These are phyloP conservation scores for Cystofilobasidium capitatum DNA, from an alignment of 768 basidiomycete genomes.

Conservation along the genomic window DNA sequence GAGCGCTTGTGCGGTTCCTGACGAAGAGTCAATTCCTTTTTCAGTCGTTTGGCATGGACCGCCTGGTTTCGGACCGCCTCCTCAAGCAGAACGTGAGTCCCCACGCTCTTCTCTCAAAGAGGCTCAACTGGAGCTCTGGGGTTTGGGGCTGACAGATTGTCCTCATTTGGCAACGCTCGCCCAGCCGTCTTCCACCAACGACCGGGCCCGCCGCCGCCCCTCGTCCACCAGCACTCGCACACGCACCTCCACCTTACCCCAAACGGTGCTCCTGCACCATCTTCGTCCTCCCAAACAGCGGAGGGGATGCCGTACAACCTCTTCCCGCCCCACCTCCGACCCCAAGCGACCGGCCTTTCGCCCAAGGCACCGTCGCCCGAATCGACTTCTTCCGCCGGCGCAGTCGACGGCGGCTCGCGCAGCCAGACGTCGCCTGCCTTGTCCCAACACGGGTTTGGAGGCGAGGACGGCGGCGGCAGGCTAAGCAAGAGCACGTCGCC, in stretches of 20 bases:
- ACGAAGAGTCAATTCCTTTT: neutral
- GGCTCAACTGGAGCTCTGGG: no score
- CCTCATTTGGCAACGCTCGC: neutral
- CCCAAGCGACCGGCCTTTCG: neutral
- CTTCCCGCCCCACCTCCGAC: constrained; percentile 12
- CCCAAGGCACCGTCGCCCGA: neutral
- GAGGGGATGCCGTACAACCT: constrained; percentile 1
- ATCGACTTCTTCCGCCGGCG: neutral
- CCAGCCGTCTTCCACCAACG: neutral
- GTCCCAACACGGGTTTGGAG: neutral
- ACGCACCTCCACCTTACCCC: neutral
- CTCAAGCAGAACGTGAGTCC: no score
- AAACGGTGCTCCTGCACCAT: neutral
- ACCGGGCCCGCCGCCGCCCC: neutral
- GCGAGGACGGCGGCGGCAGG: neutral
- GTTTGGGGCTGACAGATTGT: neutral
- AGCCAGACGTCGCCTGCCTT: neutral
- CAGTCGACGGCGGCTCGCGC: neutral
- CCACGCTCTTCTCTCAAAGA: no score
- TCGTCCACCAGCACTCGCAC: neutral
- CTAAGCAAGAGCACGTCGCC: constrained; percentile 2
- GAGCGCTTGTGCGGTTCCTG: neutral
- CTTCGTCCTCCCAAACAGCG: neutral
- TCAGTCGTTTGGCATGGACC: constrained; percentile 5
- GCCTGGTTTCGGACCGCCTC: neutral